A percentile compares a stretch with the other conserved stretches of the same genome.
Evolutionary conservation across 2,329 filamentous ascomycete species (phyloP).

Genomic region (Colletotrichum coccodes): DNA sequence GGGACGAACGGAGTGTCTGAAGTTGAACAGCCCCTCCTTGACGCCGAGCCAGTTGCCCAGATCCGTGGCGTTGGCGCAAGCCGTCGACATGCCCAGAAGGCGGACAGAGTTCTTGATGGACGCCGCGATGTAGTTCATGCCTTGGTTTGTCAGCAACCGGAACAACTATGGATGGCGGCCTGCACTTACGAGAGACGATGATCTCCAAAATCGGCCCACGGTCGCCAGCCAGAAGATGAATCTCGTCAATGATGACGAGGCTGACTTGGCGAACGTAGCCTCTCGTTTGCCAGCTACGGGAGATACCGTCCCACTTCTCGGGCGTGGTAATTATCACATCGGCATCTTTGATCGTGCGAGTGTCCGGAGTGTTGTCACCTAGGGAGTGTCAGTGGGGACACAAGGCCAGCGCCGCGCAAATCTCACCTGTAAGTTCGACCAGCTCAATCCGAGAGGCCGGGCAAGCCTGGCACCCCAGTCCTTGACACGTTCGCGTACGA

Average conservation of each 20-base stretch:
- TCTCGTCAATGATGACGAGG: slow-evolving; percentile 98
- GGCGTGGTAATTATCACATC: slow-evolving; percentile 99
- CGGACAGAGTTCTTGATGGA: slow-evolving; percentile 91
- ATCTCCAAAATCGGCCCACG: slow-evolving; percentile 98
- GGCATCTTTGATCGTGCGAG: slow-evolving; percentile 91
- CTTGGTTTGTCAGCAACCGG: slow-evolving; percentile 41
- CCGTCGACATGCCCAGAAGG: slow-evolving; percentile 98
- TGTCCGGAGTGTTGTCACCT: slow-evolving; percentile 95
- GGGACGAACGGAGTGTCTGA: slow-evolving; percentile 94
- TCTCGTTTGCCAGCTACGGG: slow-evolving; percentile 97
- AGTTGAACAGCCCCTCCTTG: slow-evolving; percentile 96
- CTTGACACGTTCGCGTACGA: slow-evolving; percentile 94
- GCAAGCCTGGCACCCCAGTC: slow-evolving; percentile 91
- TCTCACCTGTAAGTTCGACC: slow-evolving; percentile 85
- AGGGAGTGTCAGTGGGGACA: not conserved
- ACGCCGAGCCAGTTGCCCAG: slow-evolving; percentile 97
- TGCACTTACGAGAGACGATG: slow-evolving; percentile 75
- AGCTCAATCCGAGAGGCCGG: slow-evolving; percentile 84
- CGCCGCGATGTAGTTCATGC: slow-evolving; percentile 98
- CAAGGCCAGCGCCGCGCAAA: not conserved
- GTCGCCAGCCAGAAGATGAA: slow-evolving; percentile 95
- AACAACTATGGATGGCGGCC: not conserved
- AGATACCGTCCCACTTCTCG: slow-evolving; percentile 99
- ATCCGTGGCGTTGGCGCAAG: slow-evolving; percentile 94
- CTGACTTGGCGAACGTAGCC: slow-evolving; percentile 95